Percentiles rank a stretch among this genome's conserved stretches.
Conservation (phyloP, 495 filamentous ascomycete genomes). For the Cairneyella variabilis region DNA sequence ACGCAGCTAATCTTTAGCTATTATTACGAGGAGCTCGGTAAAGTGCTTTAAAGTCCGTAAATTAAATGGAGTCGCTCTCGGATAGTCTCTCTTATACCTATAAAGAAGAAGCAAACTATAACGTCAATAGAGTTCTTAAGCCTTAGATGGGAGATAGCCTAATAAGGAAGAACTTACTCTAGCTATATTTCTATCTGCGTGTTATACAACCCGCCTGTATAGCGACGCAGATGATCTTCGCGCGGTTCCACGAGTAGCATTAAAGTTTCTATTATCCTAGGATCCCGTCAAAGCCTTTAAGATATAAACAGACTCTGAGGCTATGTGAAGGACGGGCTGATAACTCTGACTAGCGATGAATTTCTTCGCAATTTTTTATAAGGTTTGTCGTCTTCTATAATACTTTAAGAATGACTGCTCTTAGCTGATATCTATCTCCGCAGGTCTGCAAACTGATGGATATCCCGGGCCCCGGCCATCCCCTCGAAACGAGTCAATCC, state of each 20-base stretch:
- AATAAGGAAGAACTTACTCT: slow-evolving; percentile 13
- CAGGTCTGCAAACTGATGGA: slow-evolving; percentile 30
- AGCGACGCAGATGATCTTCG: slow-evolving; percentile 54
- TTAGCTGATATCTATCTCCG: slow-evolving; percentile 30
- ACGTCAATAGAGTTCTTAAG: slow-evolving; percentile 2
- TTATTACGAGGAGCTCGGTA: slow-evolving; percentile 12
- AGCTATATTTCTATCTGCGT: slow-evolving; percentile 11
- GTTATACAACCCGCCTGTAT: slow-evolving; percentile 11
- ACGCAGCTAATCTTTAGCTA: slow-evolving; percentile 13
- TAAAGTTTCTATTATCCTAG: slow-evolving; percentile 16
- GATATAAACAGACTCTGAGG: slow-evolving; percentile 26
- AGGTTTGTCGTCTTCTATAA: slow-evolving; percentile 1
- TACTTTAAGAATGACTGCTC: not conserved
- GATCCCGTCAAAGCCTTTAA: slow-evolving; percentile 36
- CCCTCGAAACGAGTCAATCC: not conserved
- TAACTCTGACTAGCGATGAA: slow-evolving; percentile 9
- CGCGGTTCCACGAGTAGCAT: slow-evolving; percentile 27
- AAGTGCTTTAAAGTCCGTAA: slow-evolving; percentile 20
- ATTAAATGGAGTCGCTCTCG: slow-evolving; percentile 10
- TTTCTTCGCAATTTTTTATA: slow-evolving; percentile 5
- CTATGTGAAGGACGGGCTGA: slow-evolving; percentile 6
- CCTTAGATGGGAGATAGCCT: not conserved
- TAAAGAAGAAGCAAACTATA: not conserved
- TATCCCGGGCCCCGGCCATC: not conserved
- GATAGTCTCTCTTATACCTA: slow-evolving; percentile 13